A percentile compares a stretch with the other conserved stretches of the same genome.
phyloP scores from a whole-genome alignment of 140 eudicot species.

The Cichorium intybus region DNA sequence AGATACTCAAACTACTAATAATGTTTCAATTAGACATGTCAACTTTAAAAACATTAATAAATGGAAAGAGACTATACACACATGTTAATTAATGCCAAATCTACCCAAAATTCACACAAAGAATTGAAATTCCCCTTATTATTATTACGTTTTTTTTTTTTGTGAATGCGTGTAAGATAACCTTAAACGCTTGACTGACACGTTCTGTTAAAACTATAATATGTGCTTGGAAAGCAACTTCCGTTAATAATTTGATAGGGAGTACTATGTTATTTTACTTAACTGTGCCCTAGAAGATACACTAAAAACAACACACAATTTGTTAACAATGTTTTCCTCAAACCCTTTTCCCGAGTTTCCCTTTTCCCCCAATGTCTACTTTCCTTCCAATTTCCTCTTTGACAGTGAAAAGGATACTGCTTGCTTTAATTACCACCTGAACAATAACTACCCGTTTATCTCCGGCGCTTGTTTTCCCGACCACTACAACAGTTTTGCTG shows the following conservation, averaged over 20 bases:
- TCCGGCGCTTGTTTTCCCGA: not conserved
- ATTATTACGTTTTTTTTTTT: no score
- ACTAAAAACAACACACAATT: not conserved
- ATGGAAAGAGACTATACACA: not conserved
- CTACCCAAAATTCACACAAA: not conserved
- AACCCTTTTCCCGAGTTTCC: not conserved
- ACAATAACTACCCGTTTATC: not conserved
- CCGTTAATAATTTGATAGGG: not conserved
- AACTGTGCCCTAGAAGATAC: conserved; percentile 25
- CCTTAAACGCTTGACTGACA: not conserved
- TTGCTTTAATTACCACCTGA: not conserved
- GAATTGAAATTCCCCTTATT: not conserved
- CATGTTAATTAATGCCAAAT: not conserved
- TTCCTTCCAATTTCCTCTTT: not conserved
- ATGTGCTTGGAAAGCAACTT: no score
- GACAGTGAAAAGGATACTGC: not conserved
- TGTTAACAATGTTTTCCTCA: not conserved
- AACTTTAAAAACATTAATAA: no score
- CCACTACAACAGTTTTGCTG: not conserved
- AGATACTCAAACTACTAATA: not conserved
- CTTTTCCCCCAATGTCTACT: not conserved
- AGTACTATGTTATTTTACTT: not conserved
- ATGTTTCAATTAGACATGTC: not conserved
- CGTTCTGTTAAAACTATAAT: no score
- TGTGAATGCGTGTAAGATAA: not conserved